Percentiles rank a stretch among this genome's conserved stretches.
Conservation (phyloP, 2,329 filamentous ascomycete genomes). For the Fonsecaea monophora region DNA sequence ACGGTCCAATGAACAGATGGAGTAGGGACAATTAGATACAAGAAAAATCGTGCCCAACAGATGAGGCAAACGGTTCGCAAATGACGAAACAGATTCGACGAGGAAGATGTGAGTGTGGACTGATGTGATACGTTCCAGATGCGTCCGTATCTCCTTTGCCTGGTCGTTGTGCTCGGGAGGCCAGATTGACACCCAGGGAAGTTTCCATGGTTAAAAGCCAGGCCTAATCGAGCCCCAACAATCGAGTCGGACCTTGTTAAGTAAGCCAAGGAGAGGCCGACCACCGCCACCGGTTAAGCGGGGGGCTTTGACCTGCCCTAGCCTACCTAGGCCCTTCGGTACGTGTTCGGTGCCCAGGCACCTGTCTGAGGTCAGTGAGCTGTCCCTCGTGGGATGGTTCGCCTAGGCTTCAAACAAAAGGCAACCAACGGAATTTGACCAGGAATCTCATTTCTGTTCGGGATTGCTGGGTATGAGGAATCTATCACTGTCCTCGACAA, state of each 20-base stretch:
- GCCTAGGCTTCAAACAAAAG: background rate
- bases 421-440: conserved; percentile 5
- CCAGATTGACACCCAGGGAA: background rate
- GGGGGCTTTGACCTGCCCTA: background rate
- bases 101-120: background rate
- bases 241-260: background rate
- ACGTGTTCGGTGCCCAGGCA: background rate
- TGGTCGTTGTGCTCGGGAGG: background rate
- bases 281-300: background rate
- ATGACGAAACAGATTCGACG: conserved; percentile 1
- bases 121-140: conserved; percentile 1
- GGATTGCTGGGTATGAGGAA: background rate
- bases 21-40: conserved; percentile 8
- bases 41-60: conserved; percentile 28
- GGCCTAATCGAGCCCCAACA: background rate
- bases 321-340: no score
- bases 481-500: background rate
- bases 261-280: background rate
- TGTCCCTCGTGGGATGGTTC: background rate
- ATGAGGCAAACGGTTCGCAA: conserved; percentile 19
- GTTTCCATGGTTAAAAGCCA: background rate
- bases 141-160: background rate
- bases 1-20: conserved; percentile 21
- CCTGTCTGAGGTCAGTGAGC: background rate
- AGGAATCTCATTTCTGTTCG: background rate